These are phyloP conservation scores for Porcisia deanei DNA, from an alignment of 208 protist genomes.

Conservation along the genomic window DNA sequence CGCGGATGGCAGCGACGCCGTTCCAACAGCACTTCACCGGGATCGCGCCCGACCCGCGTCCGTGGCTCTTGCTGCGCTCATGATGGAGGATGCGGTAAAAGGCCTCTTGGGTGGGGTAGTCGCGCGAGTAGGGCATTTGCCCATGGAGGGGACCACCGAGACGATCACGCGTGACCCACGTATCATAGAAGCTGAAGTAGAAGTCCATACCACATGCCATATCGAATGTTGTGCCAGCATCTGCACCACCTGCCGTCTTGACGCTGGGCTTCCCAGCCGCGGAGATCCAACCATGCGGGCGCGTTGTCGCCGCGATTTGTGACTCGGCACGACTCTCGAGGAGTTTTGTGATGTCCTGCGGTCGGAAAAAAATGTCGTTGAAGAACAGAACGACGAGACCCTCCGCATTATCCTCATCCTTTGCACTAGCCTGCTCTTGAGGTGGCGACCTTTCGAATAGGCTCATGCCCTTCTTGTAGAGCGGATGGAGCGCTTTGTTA, in stretches of 20 bases:
- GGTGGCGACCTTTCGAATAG: constrained; percentile 32
- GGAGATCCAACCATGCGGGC: constrained; percentile 34
- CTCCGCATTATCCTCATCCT: constrained; percentile 23
- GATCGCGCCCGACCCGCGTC: constrained; percentile 18
- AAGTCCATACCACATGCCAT: constrained; percentile 89
- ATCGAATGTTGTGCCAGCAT: constrained; percentile 36
- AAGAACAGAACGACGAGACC: constrained; percentile 75
- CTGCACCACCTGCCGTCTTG: not conserved
- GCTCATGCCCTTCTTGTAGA: constrained; percentile 57
- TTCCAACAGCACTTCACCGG: constrained; percentile 88
- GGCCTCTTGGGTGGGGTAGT: constrained; percentile 39
- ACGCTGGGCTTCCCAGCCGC: not conserved
- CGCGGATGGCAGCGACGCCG: constrained; percentile 70
- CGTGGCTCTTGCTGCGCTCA: not conserved
- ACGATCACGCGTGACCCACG: constrained; percentile 60
- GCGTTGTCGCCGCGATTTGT: constrained; percentile 11
- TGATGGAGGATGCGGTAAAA: constrained; percentile 37
- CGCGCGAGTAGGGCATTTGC: constrained; percentile 55
- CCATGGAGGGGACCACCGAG: constrained; percentile 37
- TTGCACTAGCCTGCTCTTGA: not conserved
- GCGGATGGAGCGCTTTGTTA: constrained; percentile 70
- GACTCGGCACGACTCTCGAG: constrained; percentile 56
- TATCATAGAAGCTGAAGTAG: constrained; percentile 79
- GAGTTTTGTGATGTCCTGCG: constrained; percentile 57
- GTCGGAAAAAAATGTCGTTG: constrained; percentile 79